Conservation (phyloP, 192 early-diverging fungal genomes). For the Podila epicladia region DNA sequence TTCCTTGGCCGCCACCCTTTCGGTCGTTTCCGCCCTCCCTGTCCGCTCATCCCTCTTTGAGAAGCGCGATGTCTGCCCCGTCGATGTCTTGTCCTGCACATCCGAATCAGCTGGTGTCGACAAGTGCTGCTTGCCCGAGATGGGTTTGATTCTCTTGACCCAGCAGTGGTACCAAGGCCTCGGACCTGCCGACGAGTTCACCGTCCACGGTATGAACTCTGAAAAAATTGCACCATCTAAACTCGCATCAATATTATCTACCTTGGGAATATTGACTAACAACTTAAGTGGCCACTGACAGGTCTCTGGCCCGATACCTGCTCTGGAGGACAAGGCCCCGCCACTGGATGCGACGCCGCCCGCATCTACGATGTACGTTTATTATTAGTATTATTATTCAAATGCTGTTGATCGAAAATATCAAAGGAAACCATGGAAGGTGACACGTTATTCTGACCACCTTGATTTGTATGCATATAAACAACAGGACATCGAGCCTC, state of each 20-base stretch:
- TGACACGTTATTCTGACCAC: too few species aligned
- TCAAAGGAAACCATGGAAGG: not conserved
- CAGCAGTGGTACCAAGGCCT: conserved; percentile 70
- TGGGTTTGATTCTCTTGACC: conserved; percentile 61
- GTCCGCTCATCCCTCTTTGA: conserved; percentile 2
- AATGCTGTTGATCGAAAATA: not conserved
- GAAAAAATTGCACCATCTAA: too few species aligned
- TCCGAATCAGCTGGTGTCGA: conserved; percentile 15
- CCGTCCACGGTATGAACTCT: conserved; percentile 66
- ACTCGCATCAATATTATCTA: too few species aligned
- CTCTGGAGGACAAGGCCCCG: conserved; percentile 51
- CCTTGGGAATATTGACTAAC: too few species aligned
- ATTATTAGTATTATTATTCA: not conserved
- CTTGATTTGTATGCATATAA: not conserved
- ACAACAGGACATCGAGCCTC: conserved; percentile 55
- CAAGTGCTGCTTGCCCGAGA: conserved; percentile 63
- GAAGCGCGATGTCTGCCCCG: conserved; percentile 16
- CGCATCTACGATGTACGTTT: conserved; percentile 61
- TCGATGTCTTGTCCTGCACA: conserved; percentile 50
- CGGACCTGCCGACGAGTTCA: conserved; percentile 68
- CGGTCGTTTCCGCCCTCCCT: conserved; percentile 18
- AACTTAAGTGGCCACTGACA: too few species aligned
- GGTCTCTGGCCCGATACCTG: conserved; percentile 77
- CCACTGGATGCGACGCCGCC: conserved; percentile 67
- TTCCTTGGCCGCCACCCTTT: conserved; percentile 20